Conservation (phyloP, 2,329 filamentous ascomycete species). For the Daldinia sp. region DNA sequence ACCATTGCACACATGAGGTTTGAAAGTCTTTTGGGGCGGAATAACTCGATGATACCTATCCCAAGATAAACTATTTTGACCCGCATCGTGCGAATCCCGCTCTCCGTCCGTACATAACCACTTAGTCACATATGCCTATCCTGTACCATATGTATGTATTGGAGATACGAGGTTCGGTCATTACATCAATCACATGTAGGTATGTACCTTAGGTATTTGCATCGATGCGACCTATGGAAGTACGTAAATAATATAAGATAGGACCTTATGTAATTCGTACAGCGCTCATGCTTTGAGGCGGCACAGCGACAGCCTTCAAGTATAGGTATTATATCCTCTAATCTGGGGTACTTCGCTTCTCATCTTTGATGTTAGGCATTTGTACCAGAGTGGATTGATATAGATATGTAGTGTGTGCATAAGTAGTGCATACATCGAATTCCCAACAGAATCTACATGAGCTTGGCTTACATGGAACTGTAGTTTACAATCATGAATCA, state of each 20-base stretch:
- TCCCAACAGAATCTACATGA: constrained; percentile 16
- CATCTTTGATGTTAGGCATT: background rate
- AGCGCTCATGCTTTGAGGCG: background rate
- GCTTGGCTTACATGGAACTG: background rate
- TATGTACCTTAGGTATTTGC: background rate
- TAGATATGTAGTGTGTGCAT: background rate
- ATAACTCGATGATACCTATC: background rate
- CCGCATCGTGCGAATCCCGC: constrained; percentile 7
- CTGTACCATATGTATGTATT: background rate
- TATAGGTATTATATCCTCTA: too few species aligned
- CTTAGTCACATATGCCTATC: background rate
- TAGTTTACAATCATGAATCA: constrained; percentile 29
- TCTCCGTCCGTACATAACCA: constrained; percentile 5
- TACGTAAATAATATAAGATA: background rate
- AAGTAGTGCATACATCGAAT: background rate
- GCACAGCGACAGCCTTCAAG: too few species aligned
- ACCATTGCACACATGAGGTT: background rate
- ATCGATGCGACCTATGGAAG: background rate
- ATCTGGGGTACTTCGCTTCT: constrained; percentile 1
- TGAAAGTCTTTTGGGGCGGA: background rate
- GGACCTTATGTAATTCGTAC: background rate
- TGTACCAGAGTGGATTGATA: constrained; percentile 6
- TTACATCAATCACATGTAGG: background rate
- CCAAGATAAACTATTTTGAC: background rate
- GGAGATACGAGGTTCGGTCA: background rate